Evolutionary conservation across 495 filamentous ascomycete species (phyloP).

Genomic region (Penicillium salamii): DNA sequence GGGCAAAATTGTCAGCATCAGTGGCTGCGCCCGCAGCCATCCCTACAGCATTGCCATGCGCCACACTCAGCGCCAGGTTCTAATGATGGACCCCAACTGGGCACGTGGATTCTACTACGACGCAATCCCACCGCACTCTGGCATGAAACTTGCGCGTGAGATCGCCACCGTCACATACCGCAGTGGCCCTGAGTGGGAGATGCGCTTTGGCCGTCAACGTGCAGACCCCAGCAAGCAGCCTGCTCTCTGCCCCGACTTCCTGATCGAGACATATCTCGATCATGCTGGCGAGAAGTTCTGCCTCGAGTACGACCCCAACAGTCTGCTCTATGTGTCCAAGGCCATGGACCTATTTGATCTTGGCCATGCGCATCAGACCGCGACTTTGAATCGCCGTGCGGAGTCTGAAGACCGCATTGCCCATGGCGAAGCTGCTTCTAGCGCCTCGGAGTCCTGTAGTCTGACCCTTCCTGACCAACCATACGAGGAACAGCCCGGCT

Average conservation of each 20-base stretch:
- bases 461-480: slow-evolving; percentile 81
- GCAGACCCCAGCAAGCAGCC: slow-evolving; percentile 84
- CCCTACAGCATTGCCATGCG: slow-evolving; percentile 99
- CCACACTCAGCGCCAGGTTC: slow-evolving; percentile 95
- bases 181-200: slow-evolving; percentile 96
- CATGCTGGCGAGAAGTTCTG: slow-evolving; percentile 99
- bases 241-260: slow-evolving; percentile 92
- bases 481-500: slow-evolving; percentile 73
- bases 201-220: slow-evolving; percentile 83
- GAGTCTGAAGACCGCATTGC: slow-evolving; percentile 49
- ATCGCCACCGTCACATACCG: slow-evolving; percentile 98
- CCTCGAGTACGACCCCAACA: slow-evolving; percentile 97
- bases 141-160: slow-evolving; percentile 96
- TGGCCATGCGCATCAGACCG: slow-evolving; percentile 60
- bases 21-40: slow-evolving; percentile 91
- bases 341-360: slow-evolving; percentile 99
- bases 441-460: slow-evolving; percentile 57
- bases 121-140: slow-evolving; percentile 82
- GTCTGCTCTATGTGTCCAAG: slow-evolving; percentile 93
- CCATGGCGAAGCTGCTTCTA: slow-evolving; percentile 23
- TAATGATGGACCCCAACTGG: slow-evolving; percentile 99
- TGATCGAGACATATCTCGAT: slow-evolving; percentile 98
- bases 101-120: slow-evolving; percentile 95
- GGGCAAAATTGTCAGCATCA: slow-evolving; percentile 80
- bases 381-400: slow-evolving; percentile 46